Base-by-base conservation (phyloP, 139 green algal genomes). In the Chlamydomonas applanata region DNA sequence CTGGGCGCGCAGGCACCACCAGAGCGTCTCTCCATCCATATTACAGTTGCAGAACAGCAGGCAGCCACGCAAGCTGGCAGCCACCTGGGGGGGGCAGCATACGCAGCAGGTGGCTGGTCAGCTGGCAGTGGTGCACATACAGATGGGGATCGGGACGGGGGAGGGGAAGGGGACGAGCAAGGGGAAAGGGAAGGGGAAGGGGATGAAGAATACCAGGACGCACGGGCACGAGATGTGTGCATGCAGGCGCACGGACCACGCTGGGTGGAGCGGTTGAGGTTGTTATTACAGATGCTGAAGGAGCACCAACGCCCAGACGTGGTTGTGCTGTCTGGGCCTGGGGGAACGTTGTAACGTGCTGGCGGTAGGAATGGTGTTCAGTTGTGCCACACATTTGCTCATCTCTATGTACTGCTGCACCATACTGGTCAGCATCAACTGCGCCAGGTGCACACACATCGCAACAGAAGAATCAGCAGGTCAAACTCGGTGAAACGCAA, bases 1-100 rank as follows among this genome's bases (percentile, higher is more conserved):
- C 78, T 93, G 69, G 29, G 65, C 27, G 32, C 67, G 63, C 30
- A 64, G 29, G 20, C 83, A 33, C 87, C 85, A 4, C 2, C n/a
- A 4, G 17, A 83, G 24, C 70, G 72, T 19, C 33, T 91, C 3
- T 74, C 79, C 0, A 57, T 92, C 0, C 46, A 78, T 45, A 89
- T 92, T 30, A 40, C 61, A 9, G 60, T 87, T 2, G 13, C 78
- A 4, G 59, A 78, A 11, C 57, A 75, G 30, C 35, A 71, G 45
- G 24, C 59, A 36, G 59, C 54, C 54, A 62, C 29, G 5, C 54
- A 9, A 34, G 5, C 22, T 5, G 49, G 22, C 20, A 36, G 3
- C 34, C 13, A 74, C 29, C 52, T 54, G 22, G 49, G 4, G 4
- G 52, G 49, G 19, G 4, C 13, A 34, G 13, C 13, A 2, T n/a